These are phyloP conservation scores for Piloderma croceum DNA, from an alignment of 768 basidiomycete genomes.

Conservation along the genomic window DNA sequence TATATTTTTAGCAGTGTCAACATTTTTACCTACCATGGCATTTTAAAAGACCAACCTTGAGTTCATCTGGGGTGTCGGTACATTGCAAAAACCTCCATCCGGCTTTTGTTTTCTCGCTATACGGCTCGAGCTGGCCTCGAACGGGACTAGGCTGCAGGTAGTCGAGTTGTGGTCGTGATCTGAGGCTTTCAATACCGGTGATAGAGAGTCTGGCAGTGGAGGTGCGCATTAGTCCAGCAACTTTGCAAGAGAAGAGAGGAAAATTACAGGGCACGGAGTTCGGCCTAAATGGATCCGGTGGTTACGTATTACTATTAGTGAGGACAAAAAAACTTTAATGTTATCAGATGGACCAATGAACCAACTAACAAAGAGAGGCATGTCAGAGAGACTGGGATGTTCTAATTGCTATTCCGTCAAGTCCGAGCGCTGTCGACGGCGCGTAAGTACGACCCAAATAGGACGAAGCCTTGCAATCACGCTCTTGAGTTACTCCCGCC, in stretches of 20 bases:
- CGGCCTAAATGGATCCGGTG: no score
- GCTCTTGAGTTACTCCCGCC: no score
- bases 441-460: no score
- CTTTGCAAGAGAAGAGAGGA: not conserved
- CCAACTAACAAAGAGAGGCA: slow-evolving; percentile 3
- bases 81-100: slow-evolving; percentile 73
- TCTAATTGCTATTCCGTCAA: no score
- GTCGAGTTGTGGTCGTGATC: slow-evolving; percentile 32
- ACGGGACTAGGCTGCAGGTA: slow-evolving; percentile 61
- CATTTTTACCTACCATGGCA: not conserved
- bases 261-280: not conserved
- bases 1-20: slow-evolving; percentile 6
- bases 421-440: no score
- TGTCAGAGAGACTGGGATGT: no score
- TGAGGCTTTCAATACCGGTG: not conserved
- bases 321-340: no score
- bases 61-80: slow-evolving; percentile 70
- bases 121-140: slow-evolving; percentile 70
- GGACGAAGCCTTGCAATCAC: no score
- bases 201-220: not conserved
- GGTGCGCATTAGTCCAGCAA: not conserved
- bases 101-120: slow-evolving; percentile 45
- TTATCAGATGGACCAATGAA: not conserved
- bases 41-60: slow-evolving; percentile 43
- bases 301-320: no score